These are phyloP conservation scores for Tylopilus felleus DNA, from an alignment of 768 basidiomycete genomes.

Conservation along the genomic window DNA sequence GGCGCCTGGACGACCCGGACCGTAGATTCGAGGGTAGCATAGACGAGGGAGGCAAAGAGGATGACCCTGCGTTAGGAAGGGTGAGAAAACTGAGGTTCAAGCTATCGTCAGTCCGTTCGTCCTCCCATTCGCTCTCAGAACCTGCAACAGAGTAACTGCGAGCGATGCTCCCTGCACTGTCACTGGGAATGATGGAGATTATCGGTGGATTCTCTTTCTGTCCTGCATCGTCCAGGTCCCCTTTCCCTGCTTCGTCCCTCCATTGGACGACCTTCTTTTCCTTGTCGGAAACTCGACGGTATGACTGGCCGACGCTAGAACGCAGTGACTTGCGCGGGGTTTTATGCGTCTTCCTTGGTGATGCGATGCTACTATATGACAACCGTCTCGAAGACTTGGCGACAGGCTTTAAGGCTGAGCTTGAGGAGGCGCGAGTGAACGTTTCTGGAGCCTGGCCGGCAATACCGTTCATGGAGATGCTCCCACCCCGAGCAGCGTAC, in stretches of 20 bases:
- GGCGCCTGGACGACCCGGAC: slow-evolving; percentile 36
- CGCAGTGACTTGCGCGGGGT: slow-evolving; percentile 74
- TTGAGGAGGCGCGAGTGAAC: slow-evolving; percentile 46
- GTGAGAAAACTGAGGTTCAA: slow-evolving; percentile 53
- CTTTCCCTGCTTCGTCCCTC: slow-evolving; percentile 84
- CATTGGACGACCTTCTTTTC: slow-evolving; percentile 81
- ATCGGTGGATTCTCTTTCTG: slow-evolving; percentile 23
- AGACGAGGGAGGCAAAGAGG: slow-evolving; percentile 39
- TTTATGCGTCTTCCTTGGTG: slow-evolving; percentile 51
- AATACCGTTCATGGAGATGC: slow-evolving; percentile 45
- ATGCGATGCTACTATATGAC: slow-evolving; percentile 38
- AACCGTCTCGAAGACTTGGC: slow-evolving; percentile 41
- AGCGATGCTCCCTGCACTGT: slow-evolving; percentile 33
- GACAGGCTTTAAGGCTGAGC: slow-evolving; percentile 45
- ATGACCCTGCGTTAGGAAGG: slow-evolving; percentile 11
- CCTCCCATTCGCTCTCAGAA: slow-evolving; percentile 89
- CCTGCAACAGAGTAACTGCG: slow-evolving; percentile 47
- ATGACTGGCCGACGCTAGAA: slow-evolving; percentile 59
- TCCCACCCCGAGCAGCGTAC: slow-evolving; percentile 43
- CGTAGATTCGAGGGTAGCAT: slow-evolving; percentile 16
- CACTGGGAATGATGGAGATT: slow-evolving; percentile 33
- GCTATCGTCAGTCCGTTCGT: slow-evolving; percentile 82
- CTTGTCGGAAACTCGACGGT: slow-evolving; percentile 62
- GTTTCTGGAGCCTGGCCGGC: slow-evolving; percentile 42
- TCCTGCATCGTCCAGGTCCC: slow-evolving; percentile 65